These are phyloP conservation scores for Sordaria brevicollis DNA, from an alignment of 495 filamentous ascomycete genomes.

Conservation along the genomic window DNA sequence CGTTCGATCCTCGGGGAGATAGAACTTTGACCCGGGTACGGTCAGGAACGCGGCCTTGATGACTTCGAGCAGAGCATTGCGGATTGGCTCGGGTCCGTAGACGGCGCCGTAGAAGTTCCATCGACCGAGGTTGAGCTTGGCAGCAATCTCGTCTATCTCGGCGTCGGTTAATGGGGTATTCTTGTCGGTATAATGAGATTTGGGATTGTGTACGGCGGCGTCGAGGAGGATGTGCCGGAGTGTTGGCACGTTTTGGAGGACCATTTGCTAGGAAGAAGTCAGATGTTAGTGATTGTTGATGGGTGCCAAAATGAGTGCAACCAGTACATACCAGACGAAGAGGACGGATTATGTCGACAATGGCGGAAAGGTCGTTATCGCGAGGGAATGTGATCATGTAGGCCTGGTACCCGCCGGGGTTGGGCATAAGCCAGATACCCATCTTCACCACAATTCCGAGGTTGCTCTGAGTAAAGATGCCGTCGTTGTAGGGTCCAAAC, in stretches of 20 bases:
- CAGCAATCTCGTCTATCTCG: conserved; percentile 6
- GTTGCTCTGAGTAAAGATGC: conserved; percentile 48
- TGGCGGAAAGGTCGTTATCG: conserved; percentile 39
- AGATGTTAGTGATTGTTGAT: conserved; percentile 35
- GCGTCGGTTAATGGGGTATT: not conserved
- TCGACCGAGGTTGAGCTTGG: conserved; percentile 6
- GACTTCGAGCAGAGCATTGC: conserved; percentile 30
- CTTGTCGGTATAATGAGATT: not conserved
- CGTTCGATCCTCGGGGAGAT: conserved; percentile 26
- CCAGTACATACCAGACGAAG: conserved; percentile 10
- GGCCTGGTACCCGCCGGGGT: conserved; percentile 38
- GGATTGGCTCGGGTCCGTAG: conserved; percentile 37
- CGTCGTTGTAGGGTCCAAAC: conserved; percentile 47
- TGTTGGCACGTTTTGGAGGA: conserved; percentile 44
- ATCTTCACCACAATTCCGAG: conserved; percentile 52
- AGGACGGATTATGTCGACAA: conserved; percentile 44
- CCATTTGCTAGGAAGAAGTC: conserved; percentile 36
- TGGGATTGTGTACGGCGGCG: not conserved
- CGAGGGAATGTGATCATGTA: conserved; percentile 43
- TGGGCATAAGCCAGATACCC: conserved; percentile 45
- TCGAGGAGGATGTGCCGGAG: conserved; percentile 33
- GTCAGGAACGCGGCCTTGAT: conserved; percentile 36
- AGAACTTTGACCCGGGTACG: conserved; percentile 36
- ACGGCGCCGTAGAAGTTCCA: conserved; percentile 49
- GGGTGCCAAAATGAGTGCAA: conserved; percentile 27